Conservation (phyloP, 495 filamentous ascomycete species). For the Hypoxylon perforatum region DNA sequence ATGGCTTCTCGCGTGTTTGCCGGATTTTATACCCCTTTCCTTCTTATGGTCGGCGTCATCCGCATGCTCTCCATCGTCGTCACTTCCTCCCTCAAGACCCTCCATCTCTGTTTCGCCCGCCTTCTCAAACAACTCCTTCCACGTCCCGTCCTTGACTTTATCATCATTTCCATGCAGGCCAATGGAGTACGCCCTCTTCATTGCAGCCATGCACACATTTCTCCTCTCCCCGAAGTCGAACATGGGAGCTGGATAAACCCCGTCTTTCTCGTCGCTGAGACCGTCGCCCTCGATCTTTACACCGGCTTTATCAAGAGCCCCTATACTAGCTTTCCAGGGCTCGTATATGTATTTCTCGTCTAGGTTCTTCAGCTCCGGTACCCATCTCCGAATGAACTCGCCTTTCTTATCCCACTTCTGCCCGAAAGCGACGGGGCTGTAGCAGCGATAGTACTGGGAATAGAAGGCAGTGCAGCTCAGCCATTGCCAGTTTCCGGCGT, state of each 20-base stretch:
- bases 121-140: constrained; percentile 66
- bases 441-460: constrained; percentile 72
- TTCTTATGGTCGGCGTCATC: constrained; percentile 40
- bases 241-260: constrained; percentile 74
- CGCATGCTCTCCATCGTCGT: constrained; percentile 45
- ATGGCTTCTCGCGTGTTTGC: constrained; percentile 46
- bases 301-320: constrained; percentile 68
- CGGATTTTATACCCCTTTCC: constrained; percentile 24
- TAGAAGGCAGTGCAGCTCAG: constrained; percentile 78
- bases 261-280: constrained; percentile 43
- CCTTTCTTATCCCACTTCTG: constrained; percentile 75
- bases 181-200: constrained; percentile 73
- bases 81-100: constrained; percentile 40
- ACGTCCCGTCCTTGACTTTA: constrained; percentile 68
- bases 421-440: constrained; percentile 72
- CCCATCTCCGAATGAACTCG: constrained; percentile 66
- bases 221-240: constrained; percentile 73
- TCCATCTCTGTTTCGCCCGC: constrained; percentile 62
- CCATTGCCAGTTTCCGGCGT: constrained; percentile 81
- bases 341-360: constrained; percentile 78
- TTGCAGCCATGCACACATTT: constrained; percentile 66
- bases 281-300: constrained; percentile 67
- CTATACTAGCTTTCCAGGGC: constrained; percentile 74
- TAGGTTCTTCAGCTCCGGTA: constrained; percentile 69
- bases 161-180: constrained; percentile 69